Percentiles rank a stretch among this genome's conserved stretches.
phyloP scores from a whole-genome alignment of 306 rosid species.

The Cicer bijugum region DNA sequence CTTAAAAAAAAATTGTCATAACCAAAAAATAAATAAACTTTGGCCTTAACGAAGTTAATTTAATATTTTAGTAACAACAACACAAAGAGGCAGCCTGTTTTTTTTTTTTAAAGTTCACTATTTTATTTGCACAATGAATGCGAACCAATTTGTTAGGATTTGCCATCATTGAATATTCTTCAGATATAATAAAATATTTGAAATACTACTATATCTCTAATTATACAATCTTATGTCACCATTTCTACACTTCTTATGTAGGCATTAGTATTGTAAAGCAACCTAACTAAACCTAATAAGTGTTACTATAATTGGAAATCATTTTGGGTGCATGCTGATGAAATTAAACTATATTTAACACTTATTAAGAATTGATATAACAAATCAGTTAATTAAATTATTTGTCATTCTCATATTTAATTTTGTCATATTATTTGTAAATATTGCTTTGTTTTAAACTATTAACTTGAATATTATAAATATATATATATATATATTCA shows the following conservation, averaged over 20 bases:
- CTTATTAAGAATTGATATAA: background rate
- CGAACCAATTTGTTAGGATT: slow-evolving; percentile 15
- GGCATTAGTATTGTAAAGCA: background rate
- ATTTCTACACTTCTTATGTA: background rate
- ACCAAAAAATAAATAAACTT: too few relatives aligned
- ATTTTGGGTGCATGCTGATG: slow-evolving; percentile 31
- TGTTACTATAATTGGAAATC: slow-evolving; percentile 20
- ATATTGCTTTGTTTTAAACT: fast-evolving
- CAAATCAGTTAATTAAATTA: background rate
- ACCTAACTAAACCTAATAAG: slow-evolving; percentile 32
- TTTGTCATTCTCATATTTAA: slow-evolving; percentile 9
- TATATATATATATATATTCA: too few relatives aligned
- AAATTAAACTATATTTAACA: slow-evolving; percentile 9
- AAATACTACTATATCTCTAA: slow-evolving; percentile 9
- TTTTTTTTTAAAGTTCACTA: slow-evolving; percentile 16
- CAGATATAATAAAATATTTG: background rate
- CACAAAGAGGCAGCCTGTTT: slow-evolving; percentile 13
- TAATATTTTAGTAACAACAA: slow-evolving; percentile 8
- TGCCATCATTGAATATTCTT: slow-evolving; percentile 30
- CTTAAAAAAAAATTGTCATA: too few relatives aligned
- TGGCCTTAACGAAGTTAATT: background rate
- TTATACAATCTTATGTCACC: slow-evolving; percentile 11
- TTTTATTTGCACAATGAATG: slow-evolving; percentile 9
- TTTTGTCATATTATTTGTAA: too few relatives aligned
- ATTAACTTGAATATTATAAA: too few relatives aligned